phyloP scores from a whole-genome alignment of 192 early-diverging fungal genomes.

The Helicostylum pulchrum region DNA sequence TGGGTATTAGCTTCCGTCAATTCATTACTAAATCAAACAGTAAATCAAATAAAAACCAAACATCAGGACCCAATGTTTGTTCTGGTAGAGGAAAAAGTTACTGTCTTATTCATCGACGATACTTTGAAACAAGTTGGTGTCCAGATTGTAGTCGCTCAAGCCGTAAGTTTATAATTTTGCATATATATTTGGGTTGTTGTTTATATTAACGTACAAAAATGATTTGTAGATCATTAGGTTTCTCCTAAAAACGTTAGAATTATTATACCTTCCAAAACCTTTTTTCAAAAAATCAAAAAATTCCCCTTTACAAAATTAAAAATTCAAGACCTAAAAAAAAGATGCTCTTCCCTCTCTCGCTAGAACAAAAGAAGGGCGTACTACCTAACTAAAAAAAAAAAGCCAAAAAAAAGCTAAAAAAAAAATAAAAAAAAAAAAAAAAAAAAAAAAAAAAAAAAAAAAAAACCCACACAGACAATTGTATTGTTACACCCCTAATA shows the following conservation, averaged over 20 bases:
- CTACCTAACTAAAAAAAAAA: background rate
- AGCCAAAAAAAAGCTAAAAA: background rate
- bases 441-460: constrained; percentile 1
- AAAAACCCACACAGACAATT: background rate
- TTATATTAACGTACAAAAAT: background rate
- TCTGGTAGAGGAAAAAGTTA: constrained; percentile 29
- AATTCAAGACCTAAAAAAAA: constrained; percentile 3
- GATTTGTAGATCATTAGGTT: constrained; percentile 1
- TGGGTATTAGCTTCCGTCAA: constrained; percentile 7
- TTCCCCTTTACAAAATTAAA: background rate
- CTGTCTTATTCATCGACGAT: constrained; percentile 32
- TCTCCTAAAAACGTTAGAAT: constrained; percentile 1
- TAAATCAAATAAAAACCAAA: background rate
- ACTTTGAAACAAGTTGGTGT: constrained; percentile 37
- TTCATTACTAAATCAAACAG: constrained; percentile 9
- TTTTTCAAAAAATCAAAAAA: background rate
- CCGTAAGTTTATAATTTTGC: constrained; percentile 8
- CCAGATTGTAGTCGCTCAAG: constrained; percentile 28
- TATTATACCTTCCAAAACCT: background rate
- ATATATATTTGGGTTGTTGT: background rate
- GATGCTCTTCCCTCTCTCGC: background rate
- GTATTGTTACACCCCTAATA: too few relatives aligned
- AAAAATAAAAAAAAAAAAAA: background rate
- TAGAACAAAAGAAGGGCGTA: background rate
- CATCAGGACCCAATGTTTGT: constrained; percentile 9